Conservation (phyloP, 768 basidiomycete species). For the Gymnopilus dilepis region DNA sequence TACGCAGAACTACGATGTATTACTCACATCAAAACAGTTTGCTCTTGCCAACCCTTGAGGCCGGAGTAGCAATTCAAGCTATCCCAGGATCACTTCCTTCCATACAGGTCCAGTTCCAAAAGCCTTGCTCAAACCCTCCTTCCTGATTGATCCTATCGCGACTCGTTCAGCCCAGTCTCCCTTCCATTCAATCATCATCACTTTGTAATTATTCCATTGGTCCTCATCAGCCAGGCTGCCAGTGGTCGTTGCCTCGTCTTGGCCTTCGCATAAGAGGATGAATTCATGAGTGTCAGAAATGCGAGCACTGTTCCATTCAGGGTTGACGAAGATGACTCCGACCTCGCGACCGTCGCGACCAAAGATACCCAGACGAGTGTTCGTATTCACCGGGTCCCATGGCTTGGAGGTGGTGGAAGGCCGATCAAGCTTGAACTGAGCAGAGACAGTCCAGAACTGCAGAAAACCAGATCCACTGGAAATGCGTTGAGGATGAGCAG, state of each 20-base stretch:
- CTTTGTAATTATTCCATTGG: slow-evolving; percentile 7
- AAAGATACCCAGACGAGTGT: slow-evolving; percentile 12
- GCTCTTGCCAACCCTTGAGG: no score
- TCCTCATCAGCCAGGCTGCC: neutral
- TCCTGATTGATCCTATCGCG: slow-evolving; percentile 14
- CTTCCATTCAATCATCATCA: slow-evolving; percentile 21
- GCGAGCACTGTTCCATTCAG: slow-evolving; percentile 2
- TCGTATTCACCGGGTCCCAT: neutral
- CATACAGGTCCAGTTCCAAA: slow-evolving; percentile 13
- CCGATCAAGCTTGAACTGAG: slow-evolving; percentile 5
- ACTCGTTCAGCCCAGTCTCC: slow-evolving; percentile 22
- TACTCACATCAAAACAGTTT: no score
- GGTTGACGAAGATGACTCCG: slow-evolving; percentile 14
- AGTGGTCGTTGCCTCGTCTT: neutral
- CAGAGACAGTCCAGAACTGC: slow-evolving; percentile 19
- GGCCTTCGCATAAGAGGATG: slow-evolving; percentile 19
- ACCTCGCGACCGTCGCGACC: slow-evolving; percentile 7
- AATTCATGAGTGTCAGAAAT: slow-evolving; percentile 9
- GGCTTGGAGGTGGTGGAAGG: neutral
- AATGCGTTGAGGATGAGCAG: neutral
- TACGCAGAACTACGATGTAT: no score
- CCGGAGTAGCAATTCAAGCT: no score
- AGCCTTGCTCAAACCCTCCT: slow-evolving; percentile 1
- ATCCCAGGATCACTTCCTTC: slow-evolving; percentile 21
- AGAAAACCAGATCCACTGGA: slow-evolving; percentile 14